Base-by-base conservation (phyloP, 2,329 filamentous ascomycete species). In the Didymellaceae sp. region DNA sequence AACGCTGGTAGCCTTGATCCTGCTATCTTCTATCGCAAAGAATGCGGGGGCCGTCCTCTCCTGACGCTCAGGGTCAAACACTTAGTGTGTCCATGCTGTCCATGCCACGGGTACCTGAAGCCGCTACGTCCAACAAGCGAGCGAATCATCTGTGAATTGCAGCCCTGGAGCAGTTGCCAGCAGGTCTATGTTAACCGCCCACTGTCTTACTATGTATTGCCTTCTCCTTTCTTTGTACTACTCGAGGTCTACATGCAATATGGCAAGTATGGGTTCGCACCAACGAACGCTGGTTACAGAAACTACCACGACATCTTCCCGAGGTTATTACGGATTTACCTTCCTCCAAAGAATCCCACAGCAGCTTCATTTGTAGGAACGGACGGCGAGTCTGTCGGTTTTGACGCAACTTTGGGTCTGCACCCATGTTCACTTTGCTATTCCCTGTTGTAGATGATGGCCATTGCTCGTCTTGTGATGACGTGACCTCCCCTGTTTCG, bases 121-220 rank as follows among this genome's bases (percentile, higher is more conserved):
- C 55, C 59, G 61, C 61, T 62, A 63, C 38, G n/a, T 31, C 46
- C 51, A 39, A 32, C 35, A 62, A 56, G 53, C 61, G 57, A 59
- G 51, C 61, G 39, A 61, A 58, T 61, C 55, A 56, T 38, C 49
- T 47, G 50, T 33, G 30, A 33, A 33, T 28, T 45, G 44, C 31
- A 41, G 52, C 52, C 58, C 46, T 55, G 50, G 43, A 41, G 26
- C 56, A 31, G 40, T 31, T 58, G 48, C 33, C 45, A 33, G 48
- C 50, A 31, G 40, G 52, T 46, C 54, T n/a, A n/a, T n/a, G n/a
- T 55, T 59, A 62, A 57, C 54, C 58, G 58, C 56, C 48, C 54
- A 42, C 45, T 52, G 57, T 56, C 54, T 45, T 53, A 40, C 48
- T 9, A 17, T 38, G 10, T 13, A 9, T 5, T 28, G 13, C 21